These are phyloP conservation scores for Diaporthe sp. DNA, from an alignment of 2,329 filamentous ascomycete species.

Conservation along the genomic window DNA sequence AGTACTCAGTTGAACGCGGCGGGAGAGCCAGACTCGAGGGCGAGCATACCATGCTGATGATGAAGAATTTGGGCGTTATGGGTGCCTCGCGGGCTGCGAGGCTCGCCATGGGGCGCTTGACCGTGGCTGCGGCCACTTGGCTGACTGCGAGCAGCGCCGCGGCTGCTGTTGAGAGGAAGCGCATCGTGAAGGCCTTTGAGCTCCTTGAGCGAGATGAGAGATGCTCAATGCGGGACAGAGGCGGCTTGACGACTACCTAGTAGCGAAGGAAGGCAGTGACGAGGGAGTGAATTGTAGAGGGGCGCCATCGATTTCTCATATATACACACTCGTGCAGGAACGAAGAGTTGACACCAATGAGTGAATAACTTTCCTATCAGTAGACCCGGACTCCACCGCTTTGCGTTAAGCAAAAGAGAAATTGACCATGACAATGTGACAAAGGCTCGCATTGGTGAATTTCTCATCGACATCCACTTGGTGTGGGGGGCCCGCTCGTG, in stretches of 20 bases:
- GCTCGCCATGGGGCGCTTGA: slow-evolving; percentile 22
- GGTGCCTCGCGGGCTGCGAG: slow-evolving; percentile 37
- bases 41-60: slow-evolving; percentile 69
- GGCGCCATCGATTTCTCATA: background rate
- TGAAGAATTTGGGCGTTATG: slow-evolving; percentile 71
- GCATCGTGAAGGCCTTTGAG: slow-evolving; percentile 25
- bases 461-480: background rate
- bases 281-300: background rate
- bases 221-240: background rate
- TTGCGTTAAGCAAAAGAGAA: background rate
- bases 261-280: background rate
- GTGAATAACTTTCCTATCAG: background rate
- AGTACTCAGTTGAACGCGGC: background rate
- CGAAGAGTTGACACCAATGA: background rate
- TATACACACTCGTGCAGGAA: background rate
- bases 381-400: background rate
- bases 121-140: slow-evolving; percentile 31
- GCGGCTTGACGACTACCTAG: background rate
- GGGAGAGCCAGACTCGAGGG: background rate
- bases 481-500: slow-evolving; percentile 14
- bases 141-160: slow-evolving; percentile 35
- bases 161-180: slow-evolving; percentile 28
- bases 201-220: background rate
- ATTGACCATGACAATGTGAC: background rate
- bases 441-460: slow-evolving; percentile 11